phyloP scores from a whole-genome alignment of 805 yeast genomes.

The Kluyveromyces nonfermentans region DNA sequence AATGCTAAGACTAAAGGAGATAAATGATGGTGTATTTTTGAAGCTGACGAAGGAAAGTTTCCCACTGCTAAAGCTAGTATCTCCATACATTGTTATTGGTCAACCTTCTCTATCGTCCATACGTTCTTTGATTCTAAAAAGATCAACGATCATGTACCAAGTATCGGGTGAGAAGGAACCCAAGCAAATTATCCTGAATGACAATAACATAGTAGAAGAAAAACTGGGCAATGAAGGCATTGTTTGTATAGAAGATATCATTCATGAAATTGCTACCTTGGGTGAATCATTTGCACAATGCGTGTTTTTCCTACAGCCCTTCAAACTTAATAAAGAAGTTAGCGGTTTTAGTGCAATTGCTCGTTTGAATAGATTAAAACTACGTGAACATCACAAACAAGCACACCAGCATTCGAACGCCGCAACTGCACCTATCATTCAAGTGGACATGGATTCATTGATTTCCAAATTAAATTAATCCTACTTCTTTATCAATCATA shows the following conservation, averaged over 20 bases:
- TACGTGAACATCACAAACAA: constrained; percentile 38
- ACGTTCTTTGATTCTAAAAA: constrained; percentile 65
- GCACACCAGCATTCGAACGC: constrained; percentile 43
- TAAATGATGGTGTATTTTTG: constrained; percentile 64
- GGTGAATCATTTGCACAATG: constrained; percentile 58
- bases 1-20: constrained; percentile 49
- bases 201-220: constrained; percentile 68
- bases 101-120: constrained; percentile 64
- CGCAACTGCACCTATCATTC: constrained; percentile 55
- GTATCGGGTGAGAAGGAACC: constrained; percentile 27
- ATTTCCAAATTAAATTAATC: constrained; percentile 54
- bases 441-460: constrained; percentile 64
- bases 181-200: constrained; percentile 48
- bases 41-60: constrained; percentile 49
- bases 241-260: constrained; percentile 72
- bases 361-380: constrained; percentile 54
- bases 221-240: constrained; percentile 58
- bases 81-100: constrained; percentile 69
- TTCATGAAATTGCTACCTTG: constrained; percentile 56
- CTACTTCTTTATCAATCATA: neutral
- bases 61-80: constrained; percentile 55
- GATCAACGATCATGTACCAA: constrained; percentile 47
- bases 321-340: constrained; percentile 58
- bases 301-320: constrained; percentile 58
- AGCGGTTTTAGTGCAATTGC: constrained; percentile 68